Evolutionary conservation across 768 basidiomycete species (phyloP).

Genomic region (Clitopilus passeckerianus): DNA sequence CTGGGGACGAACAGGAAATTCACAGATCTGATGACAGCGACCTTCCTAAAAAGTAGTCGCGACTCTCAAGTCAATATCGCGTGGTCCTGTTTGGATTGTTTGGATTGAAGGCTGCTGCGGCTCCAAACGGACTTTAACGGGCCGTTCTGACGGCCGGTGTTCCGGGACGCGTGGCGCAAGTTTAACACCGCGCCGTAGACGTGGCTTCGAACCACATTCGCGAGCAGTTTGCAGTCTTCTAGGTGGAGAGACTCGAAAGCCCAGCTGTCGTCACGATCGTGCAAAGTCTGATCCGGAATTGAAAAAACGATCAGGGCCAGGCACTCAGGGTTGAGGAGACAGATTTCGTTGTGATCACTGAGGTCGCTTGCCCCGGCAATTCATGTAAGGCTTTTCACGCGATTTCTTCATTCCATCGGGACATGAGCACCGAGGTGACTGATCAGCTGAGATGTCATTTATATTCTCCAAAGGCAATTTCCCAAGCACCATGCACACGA

Average conservation of each 20-base stretch:
- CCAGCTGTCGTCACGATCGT: no score
- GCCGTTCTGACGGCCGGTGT: neutral
- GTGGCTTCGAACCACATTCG: neutral
- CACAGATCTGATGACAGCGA: neutral
- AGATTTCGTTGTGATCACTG: neutral
- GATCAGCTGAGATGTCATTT: no score
- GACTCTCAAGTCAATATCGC: neutral
- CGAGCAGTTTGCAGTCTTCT: neutral
- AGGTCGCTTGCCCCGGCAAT: no score
- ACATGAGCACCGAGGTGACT: no score
- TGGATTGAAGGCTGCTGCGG: neutral
- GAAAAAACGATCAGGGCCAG: neutral
- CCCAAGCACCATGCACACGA: no score
- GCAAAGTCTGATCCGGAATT: no score
- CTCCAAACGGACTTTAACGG: neutral
- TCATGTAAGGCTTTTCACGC: no score
- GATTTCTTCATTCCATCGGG: no score
- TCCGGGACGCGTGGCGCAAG: neutral
- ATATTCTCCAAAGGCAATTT: no score
- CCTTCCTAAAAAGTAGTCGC: neutral
- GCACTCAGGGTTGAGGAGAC: neutral
- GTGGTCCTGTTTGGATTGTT: neutral
- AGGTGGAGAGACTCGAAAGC: no score
- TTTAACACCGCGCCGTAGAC: neutral
- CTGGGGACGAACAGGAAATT: neutral